phyloP scores from a whole-genome alignment of 371 early-diverging fungal species.

The Mortierella sp. region DNA sequence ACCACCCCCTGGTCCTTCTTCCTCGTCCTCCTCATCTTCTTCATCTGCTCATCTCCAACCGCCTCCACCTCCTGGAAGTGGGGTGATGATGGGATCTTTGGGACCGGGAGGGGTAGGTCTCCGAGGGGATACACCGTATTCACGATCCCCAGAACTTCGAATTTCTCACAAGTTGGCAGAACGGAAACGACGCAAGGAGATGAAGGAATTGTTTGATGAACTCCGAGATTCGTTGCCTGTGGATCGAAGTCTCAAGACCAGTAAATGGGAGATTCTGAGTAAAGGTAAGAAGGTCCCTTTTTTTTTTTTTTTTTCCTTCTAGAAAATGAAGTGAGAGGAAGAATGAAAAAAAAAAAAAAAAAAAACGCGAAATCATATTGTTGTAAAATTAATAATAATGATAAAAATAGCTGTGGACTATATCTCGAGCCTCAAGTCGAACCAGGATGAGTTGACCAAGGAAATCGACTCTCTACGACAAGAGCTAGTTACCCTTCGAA shows the following conservation, averaged over 20 bases:
- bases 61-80: too few species aligned
- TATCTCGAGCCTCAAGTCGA: conserved; percentile 30
- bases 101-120: too few species aligned
- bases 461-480: conserved; percentile 47
- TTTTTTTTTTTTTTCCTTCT: too few species aligned
- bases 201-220: conserved; percentile 90
- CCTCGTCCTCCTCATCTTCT: too few species aligned
- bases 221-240: conserved; percentile 78
- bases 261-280: conserved; percentile 89
- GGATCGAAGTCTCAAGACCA: conserved; percentile 78
- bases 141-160: conserved; percentile 74
- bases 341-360: too few species aligned
- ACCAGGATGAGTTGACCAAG: conserved; percentile 44
- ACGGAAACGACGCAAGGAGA: conserved; percentile 84
- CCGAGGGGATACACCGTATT: conserved; percentile 72
- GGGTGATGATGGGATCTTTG: too few species aligned
- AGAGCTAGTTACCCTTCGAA: conserved; percentile 31
- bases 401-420: conserved; percentile 20
- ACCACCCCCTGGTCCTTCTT: too few species aligned
- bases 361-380: too few species aligned
- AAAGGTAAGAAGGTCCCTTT: too few species aligned
- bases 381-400: neutral
- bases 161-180: conserved; percentile 88
- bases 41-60: too few species aligned
- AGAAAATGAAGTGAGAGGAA: too few species aligned